Evolutionary conservation across 176 grass and related monocot species (phyloP).

Genomic region (Carex parvula): DNA sequence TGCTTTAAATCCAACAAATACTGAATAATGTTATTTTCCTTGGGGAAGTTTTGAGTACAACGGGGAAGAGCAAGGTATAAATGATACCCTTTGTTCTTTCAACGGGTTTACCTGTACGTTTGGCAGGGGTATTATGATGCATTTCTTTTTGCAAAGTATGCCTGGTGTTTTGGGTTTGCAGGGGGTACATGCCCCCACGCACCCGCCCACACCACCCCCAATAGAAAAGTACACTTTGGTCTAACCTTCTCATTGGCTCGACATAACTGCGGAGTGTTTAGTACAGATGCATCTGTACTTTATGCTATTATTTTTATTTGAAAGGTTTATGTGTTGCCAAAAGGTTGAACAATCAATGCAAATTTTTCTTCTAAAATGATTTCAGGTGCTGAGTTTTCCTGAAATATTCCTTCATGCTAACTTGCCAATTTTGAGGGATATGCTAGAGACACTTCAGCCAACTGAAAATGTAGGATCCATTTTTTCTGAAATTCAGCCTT

Average conservation of each 20-base stretch:
- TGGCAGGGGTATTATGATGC: neutral
- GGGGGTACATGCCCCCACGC: neutral
- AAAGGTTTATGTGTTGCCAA: neutral
- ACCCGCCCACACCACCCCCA: neutral
- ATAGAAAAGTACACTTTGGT: neutral
- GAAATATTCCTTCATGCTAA: conserved; percentile 53
- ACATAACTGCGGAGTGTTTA: neutral
- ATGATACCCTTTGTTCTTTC: neutral
- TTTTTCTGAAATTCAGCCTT: conserved; percentile 48
- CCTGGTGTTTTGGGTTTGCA: neutral
- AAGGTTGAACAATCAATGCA: neutral
- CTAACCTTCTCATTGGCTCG: neutral
- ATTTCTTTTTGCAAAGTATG: neutral
- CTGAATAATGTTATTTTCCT: conserved; percentile 15
- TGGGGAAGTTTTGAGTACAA: neutral
- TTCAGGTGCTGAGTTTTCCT: conserved; percentile 59
- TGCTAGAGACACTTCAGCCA: conserved; percentile 65
- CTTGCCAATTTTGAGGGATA: conserved; percentile 66
- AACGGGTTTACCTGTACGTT: neutral
- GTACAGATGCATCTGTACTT: neutral
- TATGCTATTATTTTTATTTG: neutral
- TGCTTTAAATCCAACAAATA: neutral
- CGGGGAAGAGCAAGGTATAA: neutral
- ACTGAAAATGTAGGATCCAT: conserved; percentile 52
- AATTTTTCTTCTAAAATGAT: conserved; percentile 17